Base-by-base conservation (phyloP, 345 rosid species). In the Linum trigynum region DNA sequence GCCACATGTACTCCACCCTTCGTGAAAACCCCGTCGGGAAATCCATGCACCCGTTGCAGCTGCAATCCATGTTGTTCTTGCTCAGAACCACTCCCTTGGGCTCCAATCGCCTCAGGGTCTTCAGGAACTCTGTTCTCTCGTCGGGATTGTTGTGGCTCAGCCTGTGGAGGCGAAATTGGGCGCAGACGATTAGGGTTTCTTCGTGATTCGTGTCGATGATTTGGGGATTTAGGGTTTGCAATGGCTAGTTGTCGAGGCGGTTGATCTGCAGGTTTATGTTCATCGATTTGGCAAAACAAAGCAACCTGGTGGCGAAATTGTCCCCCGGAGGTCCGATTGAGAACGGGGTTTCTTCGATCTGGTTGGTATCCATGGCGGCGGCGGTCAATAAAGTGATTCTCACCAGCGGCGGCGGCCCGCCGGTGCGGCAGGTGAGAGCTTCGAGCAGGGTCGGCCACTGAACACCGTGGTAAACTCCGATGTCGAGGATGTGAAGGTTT, bases 381-480 rank as follows among this genome's bases (percentile, higher is more conserved):
- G 85, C 77, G 1, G 85, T 71, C 42, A 90, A 43, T 63, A 85
- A 72, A 0, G 96, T 89, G 71, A 87, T 82, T 43, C 83, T 81
- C 67, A 88, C 82, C 9, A 74, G 71, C 62, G 82, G 83, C 11
- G 98, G 92, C 61, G 90, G 91, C 41, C 96, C 96, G 37, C 94
- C 87, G 1, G 85, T 60, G 38, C 83, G 81, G 71, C 84, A 74
- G 57, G 77, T 76, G 65, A 92, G 72, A 61, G 91, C 84, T 65
- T 92, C 97, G 1, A 92, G 79, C 67, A 92, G 86, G 7, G 89
- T 92, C 4, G 97, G 98, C 97, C 97, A 92, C 75, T 90, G 98
- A 59, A 91, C 86, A 43, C 96, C 97, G 64, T 92, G 97, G 63
- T 97, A 92, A 57, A 90, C 91, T 11, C 98, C 94, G 35, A 92